phyloP scores from a whole-genome alignment of 2,329 filamentous ascomycete genomes.

The Cytospora chrysosperma region DNA sequence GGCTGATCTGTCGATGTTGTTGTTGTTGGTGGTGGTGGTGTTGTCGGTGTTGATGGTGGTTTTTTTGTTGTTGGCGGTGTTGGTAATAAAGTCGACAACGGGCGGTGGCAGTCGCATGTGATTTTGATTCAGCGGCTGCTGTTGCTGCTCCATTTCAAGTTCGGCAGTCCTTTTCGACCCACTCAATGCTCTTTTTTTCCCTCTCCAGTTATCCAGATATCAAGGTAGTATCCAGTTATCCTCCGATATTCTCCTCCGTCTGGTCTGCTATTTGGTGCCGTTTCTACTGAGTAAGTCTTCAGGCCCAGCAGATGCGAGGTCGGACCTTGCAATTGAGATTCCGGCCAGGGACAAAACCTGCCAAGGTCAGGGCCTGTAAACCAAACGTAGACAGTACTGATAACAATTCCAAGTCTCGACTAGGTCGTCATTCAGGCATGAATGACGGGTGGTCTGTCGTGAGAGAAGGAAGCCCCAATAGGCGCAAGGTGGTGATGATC shows the following conservation, averaged over 20 bases:
- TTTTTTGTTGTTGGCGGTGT: no score
- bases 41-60: no score
- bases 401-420: constrained; percentile 2
- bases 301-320: constrained; percentile 16
- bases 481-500: no score
- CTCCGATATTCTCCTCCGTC: background rate
- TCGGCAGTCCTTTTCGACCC: constrained; percentile 8
- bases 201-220: no score
- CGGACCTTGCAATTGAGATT: constrained; percentile 12
- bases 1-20: no score
- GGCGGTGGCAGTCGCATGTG: constrained; percentile 43
- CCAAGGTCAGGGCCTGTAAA: background rate
- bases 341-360: constrained; percentile 14
- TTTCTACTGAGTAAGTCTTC: background rate
- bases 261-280: background rate
- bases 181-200: constrained; percentile 1
- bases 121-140: constrained; percentile 45
- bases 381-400: background rate
- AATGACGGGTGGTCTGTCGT: constrained; percentile 4
- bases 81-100: constrained; percentile 27
- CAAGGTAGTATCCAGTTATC: no score
- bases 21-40: no score
- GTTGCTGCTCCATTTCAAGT: constrained; percentile 19
- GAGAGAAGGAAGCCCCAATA: no score
- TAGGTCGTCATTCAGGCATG: constrained; percentile 18